These are phyloP conservation scores for Prunus mongolica DNA, from an alignment of 306 rosid genomes.

Conservation along the genomic window DNA sequence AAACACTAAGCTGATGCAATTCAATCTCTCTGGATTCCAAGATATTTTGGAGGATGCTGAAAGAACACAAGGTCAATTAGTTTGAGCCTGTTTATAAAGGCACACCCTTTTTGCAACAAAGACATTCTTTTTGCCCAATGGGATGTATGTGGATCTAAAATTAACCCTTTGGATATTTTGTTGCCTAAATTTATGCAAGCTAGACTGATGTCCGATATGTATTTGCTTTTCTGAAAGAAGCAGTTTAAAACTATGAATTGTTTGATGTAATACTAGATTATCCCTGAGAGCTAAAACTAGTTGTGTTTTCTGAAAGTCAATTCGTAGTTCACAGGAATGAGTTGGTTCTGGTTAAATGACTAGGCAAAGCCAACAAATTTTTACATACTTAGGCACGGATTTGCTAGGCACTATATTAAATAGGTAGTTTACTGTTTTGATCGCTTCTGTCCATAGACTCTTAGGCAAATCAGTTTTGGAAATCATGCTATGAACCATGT, in stretches of 20 bases:
- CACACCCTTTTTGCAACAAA: not conserved
- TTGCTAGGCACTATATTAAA: too few species aligned
- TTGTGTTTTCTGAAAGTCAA: not conserved
- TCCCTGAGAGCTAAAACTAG: not conserved
- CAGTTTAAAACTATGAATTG: not conserved
- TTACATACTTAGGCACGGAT: too few species aligned
- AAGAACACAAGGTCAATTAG: not conserved
- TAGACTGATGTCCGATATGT: not conserved
- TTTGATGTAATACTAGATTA: not conserved
- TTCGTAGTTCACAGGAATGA: not conserved
- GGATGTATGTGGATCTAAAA: not conserved
- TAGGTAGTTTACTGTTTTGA: too few species aligned
- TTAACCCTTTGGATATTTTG: not conserved
- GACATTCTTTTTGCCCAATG: not conserved
- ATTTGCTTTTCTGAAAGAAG: not conserved
- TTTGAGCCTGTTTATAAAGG: not conserved
- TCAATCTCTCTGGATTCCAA: too few species aligned
- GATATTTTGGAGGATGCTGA: not conserved
- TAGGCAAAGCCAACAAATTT: not conserved
- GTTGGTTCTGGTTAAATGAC: not conserved
- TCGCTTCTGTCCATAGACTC: too few species aligned
- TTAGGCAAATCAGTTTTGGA: too few species aligned
- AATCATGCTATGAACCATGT: too few species aligned
- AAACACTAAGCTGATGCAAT: not conserved
- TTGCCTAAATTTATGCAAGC: not conserved